Base-by-base conservation (phyloP, 2,329 filamentous ascomycete genomes). In the Diaporthe citrichinensis region DNA sequence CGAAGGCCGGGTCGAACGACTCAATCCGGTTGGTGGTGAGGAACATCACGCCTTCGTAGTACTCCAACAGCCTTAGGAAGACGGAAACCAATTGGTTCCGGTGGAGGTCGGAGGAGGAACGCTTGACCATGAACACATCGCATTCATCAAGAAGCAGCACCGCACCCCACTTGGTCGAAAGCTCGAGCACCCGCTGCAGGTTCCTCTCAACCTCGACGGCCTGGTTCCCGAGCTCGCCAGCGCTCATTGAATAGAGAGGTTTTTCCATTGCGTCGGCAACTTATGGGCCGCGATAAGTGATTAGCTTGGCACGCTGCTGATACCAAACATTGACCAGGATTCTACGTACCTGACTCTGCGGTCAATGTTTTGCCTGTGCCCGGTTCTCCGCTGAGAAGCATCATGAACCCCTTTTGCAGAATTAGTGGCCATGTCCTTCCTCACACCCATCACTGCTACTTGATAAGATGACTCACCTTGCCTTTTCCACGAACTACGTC, bases 71-170 rank as follows among this genome's bases (percentile, higher is more conserved):
- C 41, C 78, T 78, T 1, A 83, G 79, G 76, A 84, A 84, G 9
- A 83, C 46, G 2, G 79, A 77, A 0, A 87, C 85, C 1, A 87
- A 79, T 72, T 83, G 81, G 76, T 87, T 87, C 3, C 85, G 81
- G 2, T 78, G 78, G 23, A 87, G 74, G 20, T 82, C 80, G 3
- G 82, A 78, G 5, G 78, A 75, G 0, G 80, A 81, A 5, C 84
- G 79, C 17, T 81, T 79, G 10, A 80, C 81, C 12, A 88, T 80
- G 74, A 87, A 88, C 1, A 87, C 83, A 59, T 87, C 85, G 0
- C 83, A 84, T 72, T 87, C 85, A 61, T 87, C 85, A 0, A 87
- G 78, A 0, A 88, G 81, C 2, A 88, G 80, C 75, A 88, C 84
- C 2, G 83, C 84, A 59, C 84, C 82, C 86, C 86, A 87, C 41